Conservation (phyloP, 306 rosid genomes). For the Astragalus glycyphyllos region DNA sequence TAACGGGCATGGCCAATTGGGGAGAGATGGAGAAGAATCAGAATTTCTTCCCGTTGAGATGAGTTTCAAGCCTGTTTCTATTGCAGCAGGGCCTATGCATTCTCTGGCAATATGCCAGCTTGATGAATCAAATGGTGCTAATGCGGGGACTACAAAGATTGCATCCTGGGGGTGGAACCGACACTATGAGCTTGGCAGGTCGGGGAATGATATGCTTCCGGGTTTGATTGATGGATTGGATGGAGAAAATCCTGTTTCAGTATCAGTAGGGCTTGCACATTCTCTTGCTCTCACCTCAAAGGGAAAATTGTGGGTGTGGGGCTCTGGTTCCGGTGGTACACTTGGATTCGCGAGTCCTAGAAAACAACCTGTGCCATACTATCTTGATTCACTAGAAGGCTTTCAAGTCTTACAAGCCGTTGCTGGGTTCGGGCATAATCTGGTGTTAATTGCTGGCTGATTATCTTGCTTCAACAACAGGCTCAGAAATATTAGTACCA, state of each 20-base stretch:
- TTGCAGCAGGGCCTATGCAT: slow-evolving; percentile 91
- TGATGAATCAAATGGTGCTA: slow-evolving; percentile 38
- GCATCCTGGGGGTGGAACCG: slow-evolving; percentile 95
- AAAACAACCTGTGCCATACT: no score
- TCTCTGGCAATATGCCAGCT: slow-evolving; percentile 91
- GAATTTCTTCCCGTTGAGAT: slow-evolving; percentile 79
- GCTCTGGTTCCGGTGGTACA: no score
- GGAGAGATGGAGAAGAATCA: slow-evolving; percentile 63
- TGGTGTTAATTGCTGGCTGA: no score
- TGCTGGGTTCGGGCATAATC: no score
- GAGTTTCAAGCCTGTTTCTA: slow-evolving; percentile 50
- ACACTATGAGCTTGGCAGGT: slow-evolving; percentile 80
- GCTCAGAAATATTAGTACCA: no score
- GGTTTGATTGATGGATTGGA: slow-evolving; percentile 61
- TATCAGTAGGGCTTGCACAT: slow-evolving; percentile 88
- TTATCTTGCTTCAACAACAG: no score
- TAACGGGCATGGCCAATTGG: slow-evolving; percentile 77
- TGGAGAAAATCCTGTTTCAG: slow-evolving; percentile 66
- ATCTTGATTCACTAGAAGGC: no score
- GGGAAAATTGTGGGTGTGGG: no score
- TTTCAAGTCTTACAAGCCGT: no score
- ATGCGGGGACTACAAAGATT: slow-evolving; percentile 50
- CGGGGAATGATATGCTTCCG: slow-evolving; percentile 62
- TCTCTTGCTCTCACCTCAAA: slow-evolving; percentile 68
- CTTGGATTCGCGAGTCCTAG: no score